Evolutionary conservation across 495 filamentous ascomycete genomes (phyloP), one percentile per base, ranked within the genome.

Genomic region (Tuber indicum): DNA sequence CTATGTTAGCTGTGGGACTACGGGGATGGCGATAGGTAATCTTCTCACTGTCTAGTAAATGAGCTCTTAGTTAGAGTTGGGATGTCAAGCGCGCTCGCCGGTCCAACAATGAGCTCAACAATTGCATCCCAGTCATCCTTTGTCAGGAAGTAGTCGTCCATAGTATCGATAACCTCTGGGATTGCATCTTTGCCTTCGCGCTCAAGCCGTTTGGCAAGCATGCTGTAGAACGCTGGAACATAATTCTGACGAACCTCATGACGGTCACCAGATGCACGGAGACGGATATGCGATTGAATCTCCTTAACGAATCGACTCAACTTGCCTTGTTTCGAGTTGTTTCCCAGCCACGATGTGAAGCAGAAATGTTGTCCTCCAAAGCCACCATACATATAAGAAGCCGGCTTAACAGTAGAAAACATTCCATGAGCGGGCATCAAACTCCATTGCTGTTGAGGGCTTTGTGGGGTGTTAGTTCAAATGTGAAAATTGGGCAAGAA

Each of bases 71-170:
- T 91, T 84, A 93, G 91, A 21, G 92, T 88, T 44, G 96, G 93
- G 71, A 99, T 88, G 43, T 91, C 91, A 81, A 97, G 89, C 85
- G 92, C 88, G 74, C 91, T 88, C 88, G 95, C 93, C 2, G 90
- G 89, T 23, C 96, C 96, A 46, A 99, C 88, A 17, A 94, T 95
- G 17, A 99, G 89, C 84, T 99, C 96, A 77, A 94, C 86, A 81
- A 98, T 92, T 21, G 89, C 91, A 84, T 99, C 96, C 84, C 91
- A 97, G 84, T 99, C 96, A 10, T 98, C 96, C 75, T 90, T 90
- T 0, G 96, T 98, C n/a, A 99, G 88, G 85, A 91, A 99, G 84
- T 99, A 99, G 84, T 91, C 92, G 82, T 99, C 96, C 96, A 99
- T 97, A 69, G 97, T 87, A 45, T 94, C 88, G 81, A 98, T 97